These are phyloP conservation scores for Caloboletus inedulis DNA, from an alignment of 1,284 basidiomycete species.

Conservation along the genomic window DNA sequence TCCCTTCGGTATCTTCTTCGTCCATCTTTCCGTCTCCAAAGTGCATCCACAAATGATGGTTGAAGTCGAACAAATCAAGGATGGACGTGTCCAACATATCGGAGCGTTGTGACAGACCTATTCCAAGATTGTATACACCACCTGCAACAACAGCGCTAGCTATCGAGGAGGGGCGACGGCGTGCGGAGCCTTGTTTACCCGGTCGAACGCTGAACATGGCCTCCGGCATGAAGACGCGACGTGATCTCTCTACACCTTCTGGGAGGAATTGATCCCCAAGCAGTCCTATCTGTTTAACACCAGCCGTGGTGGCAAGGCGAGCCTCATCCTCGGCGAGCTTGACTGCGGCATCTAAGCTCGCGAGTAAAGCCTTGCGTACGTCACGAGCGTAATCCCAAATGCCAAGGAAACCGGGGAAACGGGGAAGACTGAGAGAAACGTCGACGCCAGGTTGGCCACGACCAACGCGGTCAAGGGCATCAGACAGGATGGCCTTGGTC, in stretches of 20 bases:
- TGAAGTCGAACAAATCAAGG: constrained; percentile 87
- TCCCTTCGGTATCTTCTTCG: constrained; percentile 45
- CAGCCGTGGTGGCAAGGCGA: constrained; percentile 62
- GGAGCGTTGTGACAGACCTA: constrained; percentile 66
- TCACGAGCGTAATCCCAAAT: constrained; percentile 90
- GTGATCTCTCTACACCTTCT: constrained; percentile 72
- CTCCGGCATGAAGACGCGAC: constrained; percentile 89
- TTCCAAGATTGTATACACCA: constrained; percentile 68
- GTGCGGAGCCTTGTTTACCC: constrained; percentile 46
- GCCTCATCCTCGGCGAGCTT: constrained; percentile 84
- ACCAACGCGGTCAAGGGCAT: constrained; percentile 77
- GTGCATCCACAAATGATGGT: constrained; percentile 72
- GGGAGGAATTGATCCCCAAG: constrained; percentile 83
- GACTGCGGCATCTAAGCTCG: constrained; percentile 82
- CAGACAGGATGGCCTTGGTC: constrained; percentile 62
- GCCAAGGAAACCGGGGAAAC: constrained; percentile 84
- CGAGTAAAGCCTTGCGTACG: constrained; percentile 76
- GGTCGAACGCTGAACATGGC: constrained; percentile 84
- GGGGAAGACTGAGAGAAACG: constrained; percentile 59
- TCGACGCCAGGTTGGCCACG: constrained; percentile 70
- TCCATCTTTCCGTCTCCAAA: constrained; percentile 50
- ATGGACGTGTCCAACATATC: constrained; percentile 73
- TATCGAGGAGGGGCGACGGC: constrained; percentile 41
- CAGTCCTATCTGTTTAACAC: constrained; percentile 68
- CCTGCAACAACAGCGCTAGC: constrained; percentile 66